Conservation (phyloP, 257 asterid species). For the Ilex asprella region DNA sequence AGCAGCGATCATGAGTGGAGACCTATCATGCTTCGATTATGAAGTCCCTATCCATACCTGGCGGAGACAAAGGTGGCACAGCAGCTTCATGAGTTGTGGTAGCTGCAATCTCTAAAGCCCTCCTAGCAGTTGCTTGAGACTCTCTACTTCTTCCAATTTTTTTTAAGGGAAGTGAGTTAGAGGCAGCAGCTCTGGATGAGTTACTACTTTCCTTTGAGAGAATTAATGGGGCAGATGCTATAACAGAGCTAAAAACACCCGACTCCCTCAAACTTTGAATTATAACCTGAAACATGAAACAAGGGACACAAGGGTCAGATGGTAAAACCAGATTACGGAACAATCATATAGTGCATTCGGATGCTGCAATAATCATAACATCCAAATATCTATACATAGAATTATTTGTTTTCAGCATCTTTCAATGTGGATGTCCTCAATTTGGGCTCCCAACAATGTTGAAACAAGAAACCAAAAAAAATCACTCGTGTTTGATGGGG, state of each 20-base stretch:
- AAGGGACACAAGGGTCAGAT: background rate
- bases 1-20: too few relatives aligned
- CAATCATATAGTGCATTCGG: background rate
- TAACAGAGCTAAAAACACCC: conserved; percentile 57
- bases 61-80: conserved; percentile 83
- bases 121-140: conserved; percentile 51
- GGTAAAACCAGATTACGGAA: too few relatives aligned
- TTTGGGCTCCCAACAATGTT: too few relatives aligned
- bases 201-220: conserved; percentile 58
- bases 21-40: background rate
- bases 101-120: conserved; percentile 28
- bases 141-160: conserved; percentile 46
- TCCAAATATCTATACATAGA: too few relatives aligned
- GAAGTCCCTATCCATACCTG: conserved; percentile 33
- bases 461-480: too few relatives aligned
- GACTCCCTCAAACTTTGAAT: conserved; percentile 89
- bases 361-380: background rate
- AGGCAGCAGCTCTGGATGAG: conserved; percentile 44
- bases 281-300: conserved; percentile 42
- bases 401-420: too few relatives aligned
- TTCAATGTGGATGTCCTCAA: too few relatives aligned
- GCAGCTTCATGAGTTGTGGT: conserved; percentile 43
- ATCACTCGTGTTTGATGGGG: too few relatives aligned
- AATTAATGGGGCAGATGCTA: conserved; percentile 53
- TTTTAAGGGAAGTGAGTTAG: conserved; percentile 49